Base-by-base conservation (phyloP, 1,139 yeast genomes). In the Pichia sp. region DNA sequence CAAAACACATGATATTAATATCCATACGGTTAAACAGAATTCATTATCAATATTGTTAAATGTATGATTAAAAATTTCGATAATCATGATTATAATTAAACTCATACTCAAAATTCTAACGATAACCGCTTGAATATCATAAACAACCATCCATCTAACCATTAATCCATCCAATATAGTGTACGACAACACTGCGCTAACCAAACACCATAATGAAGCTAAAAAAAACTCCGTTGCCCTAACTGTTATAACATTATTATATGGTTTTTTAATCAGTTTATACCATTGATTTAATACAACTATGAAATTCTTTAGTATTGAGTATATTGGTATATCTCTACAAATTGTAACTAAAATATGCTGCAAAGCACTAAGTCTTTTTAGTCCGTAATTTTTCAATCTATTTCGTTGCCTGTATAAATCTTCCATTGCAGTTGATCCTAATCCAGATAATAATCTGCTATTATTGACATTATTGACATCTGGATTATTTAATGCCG, bases 91-190 rank as follows among this genome's bases (percentile, higher is more conserved):
- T 51, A 89, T 75, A 14, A 90, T 75, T 45, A 90, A 73, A 5
- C 93, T 84, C 81, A 89, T 83, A 10, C 96, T 83, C 48, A 90
- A 72, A 74, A 90, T 88, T 50, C 98, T 74, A 27, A 91, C 78
- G 39, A 90, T 87, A 0, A 96, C 96, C 0, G 96, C 98, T 2
- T 87, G 76, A 0, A 91, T 84, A 57, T 89, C 86, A 66, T 91
- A 91, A 22, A 87, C 88, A 42, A 91, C 95, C 42, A 91, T 87
- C 95, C 98, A 93, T 46, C 99, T 74, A 27, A 89, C 86, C 84
- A 91, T 88, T 42, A 93, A 73, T 0, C 96, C 95, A 65, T 91
- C 97, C 42, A 91, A 73, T 6, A 89, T 90, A 2, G 91, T 81
- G 67, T 84, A 90, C 14, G 95, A 83, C 53, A 93, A 73, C 64